A percentile compares a stretch with the other conserved stretches of the same genome.
These are phyloP conservation scores for Blastomyces gilchristii DNA, from an alignment of 2,329 filamentous ascomycete species.

Conservation along the genomic window DNA sequence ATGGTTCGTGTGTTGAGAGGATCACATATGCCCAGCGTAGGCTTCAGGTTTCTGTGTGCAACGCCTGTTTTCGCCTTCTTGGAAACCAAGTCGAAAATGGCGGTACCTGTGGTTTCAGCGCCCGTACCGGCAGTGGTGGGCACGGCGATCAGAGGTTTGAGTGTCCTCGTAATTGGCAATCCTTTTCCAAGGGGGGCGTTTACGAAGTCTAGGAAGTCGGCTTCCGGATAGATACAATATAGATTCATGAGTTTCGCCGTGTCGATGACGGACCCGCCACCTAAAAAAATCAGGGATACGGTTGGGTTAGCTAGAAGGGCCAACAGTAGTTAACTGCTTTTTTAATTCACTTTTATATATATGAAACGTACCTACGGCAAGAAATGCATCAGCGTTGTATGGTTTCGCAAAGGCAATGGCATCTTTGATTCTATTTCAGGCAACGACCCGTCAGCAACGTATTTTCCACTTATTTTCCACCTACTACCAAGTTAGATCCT, in stretches of 20 bases:
- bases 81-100: conserved; percentile 89
- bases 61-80: conserved; percentile 92
- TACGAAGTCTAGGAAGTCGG: conserved; percentile 94
- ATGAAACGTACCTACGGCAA: conserved; percentile 60
- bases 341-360: background rate
- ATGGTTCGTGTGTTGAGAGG: conserved; percentile 90
- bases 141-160: conserved; percentile 69
- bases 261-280: conserved; percentile 88
- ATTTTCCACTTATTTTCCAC: too few species aligned
- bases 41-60: conserved; percentile 89
- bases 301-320: conserved; percentile 10
- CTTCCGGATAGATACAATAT: conserved; percentile 81
- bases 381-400: conserved; percentile 73
- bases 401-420: conserved; percentile 80
- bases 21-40: conserved; percentile 77
- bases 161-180: conserved; percentile 57
- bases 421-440: conserved; percentile 59
- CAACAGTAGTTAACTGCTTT: background rate
- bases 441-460: background rate
- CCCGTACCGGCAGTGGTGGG: conserved; percentile 81
- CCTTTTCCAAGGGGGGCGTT: conserved; percentile 89
- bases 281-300: conserved; percentile 15
- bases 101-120: conserved; percentile 92
- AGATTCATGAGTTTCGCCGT: conserved; percentile 98
- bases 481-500: too few species aligned